Conservation (phyloP, 106 monocot genomes). For the Phalaenopsis aphrodite region DNA sequence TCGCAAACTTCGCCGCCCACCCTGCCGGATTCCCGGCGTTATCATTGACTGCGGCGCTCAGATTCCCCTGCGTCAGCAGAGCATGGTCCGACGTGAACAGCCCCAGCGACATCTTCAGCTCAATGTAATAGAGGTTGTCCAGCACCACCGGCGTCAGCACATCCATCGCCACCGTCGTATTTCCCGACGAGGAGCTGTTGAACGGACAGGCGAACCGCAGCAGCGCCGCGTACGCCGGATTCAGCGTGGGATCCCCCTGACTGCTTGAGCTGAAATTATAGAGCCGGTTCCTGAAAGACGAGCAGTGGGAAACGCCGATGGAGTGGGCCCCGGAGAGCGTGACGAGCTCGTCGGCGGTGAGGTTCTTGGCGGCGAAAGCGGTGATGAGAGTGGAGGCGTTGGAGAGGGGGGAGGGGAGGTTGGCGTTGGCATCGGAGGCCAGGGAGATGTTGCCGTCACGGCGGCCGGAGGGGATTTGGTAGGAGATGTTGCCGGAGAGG, state of each 20-base stretch:
- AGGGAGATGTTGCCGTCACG: conserved; percentile 29
- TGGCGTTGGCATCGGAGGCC: conserved; percentile 9
- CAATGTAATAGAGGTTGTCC: conserved; percentile 22
- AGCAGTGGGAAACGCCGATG: conserved; percentile 41
- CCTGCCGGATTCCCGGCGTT: not conserved
- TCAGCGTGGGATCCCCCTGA: conserved; percentile 14
- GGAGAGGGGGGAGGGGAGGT: conserved; percentile 24
- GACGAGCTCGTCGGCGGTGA: conserved; percentile 38
- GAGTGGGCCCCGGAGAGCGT: conserved; percentile 47
- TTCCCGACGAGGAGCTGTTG: too few relatives aligned
- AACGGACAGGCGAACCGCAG: conserved; percentile 15
- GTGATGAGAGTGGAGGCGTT: conserved; percentile 14
- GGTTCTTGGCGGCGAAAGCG: conserved; percentile 24
- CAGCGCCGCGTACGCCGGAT: conserved; percentile 3
- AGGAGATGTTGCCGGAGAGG: conserved; percentile 25
- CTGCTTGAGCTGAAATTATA: conserved; percentile 21
- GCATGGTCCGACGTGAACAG: conserved; percentile 13
- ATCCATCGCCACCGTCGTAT: conserved; percentile 9
- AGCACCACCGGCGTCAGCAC: not conserved
- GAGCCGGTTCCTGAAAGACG: conserved; percentile 25
- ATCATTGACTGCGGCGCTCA: not conserved
- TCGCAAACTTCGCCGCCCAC: conserved; percentile 23
- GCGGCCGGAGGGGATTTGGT: conserved; percentile 35
- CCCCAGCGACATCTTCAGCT: not conserved
- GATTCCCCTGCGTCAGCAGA: not conserved